Conservation (phyloP, 2,329 filamentous ascomycete species). For the Epichloe sp. region DNA sequence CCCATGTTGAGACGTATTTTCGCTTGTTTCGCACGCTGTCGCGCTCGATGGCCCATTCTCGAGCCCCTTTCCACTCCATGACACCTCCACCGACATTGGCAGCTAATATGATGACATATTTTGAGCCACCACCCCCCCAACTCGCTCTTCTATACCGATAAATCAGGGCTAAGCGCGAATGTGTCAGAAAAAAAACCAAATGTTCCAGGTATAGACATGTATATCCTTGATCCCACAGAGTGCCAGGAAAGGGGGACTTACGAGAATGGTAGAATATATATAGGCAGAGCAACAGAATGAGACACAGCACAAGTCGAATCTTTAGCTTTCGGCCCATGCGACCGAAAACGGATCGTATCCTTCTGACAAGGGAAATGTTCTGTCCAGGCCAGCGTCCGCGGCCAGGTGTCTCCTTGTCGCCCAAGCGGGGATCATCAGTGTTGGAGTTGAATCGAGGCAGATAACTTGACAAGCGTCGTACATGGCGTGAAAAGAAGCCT, state of each 20-base stretch:
- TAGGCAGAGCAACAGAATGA: constrained; percentile 47
- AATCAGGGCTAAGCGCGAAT: constrained; percentile 29
- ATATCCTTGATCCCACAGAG: not conserved
- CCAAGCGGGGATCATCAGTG: constrained; percentile 36
- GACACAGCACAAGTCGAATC: constrained; percentile 44
- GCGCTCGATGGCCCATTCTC: constrained; percentile 96
- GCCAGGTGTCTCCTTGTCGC: constrained; percentile 66
- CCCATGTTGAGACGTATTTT: constrained; percentile 76
- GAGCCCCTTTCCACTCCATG: constrained; percentile 96
- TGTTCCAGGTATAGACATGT: not conserved
- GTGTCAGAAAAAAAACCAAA: not conserved
- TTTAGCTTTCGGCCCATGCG: constrained; percentile 53
- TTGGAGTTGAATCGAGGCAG: constrained; percentile 56
- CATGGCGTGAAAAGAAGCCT: constrained; percentile 78
- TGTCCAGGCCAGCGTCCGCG: constrained; percentile 37
- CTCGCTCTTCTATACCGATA: constrained; percentile 59
- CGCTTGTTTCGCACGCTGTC: constrained; percentile 94
- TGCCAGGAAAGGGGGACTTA: constrained; percentile 31
- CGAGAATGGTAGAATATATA: constrained; percentile 59
- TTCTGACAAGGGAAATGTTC: constrained; percentile 33
- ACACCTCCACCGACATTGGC: constrained; percentile 93
- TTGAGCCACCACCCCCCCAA: constrained; percentile 70
- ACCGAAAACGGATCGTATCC: constrained; percentile 30
- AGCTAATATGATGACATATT: constrained; percentile 84
- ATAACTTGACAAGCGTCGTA: constrained; percentile 65